Evolutionary conservation across 805 yeast species (phyloP), one percentile per base, ranked within the genome.

Genomic region (Ogataea saltuana): DNA sequence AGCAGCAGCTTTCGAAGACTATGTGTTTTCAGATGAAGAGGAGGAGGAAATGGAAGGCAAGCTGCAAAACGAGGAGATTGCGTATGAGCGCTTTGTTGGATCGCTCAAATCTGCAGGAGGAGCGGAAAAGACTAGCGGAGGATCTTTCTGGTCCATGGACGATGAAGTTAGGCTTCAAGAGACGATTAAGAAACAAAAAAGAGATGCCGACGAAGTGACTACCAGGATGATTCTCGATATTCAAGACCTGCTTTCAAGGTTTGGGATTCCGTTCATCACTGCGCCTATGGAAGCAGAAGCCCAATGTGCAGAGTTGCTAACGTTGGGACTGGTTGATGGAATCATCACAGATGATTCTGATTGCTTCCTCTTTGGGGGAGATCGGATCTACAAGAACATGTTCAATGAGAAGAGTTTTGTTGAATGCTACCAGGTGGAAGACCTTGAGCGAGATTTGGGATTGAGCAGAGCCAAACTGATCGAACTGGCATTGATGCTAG

Each of bases 241-340:
- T 15, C 97, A 93, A 64, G 96, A 89, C 49, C 69, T 93, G 31
- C 69, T 93, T 7, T 76, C 85, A 21, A 66, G 91, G 41, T 93
- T 93, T 70, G 99, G 99, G 1, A 85, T 93, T 4, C 99, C 99
- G 0, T 93, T 80, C 53, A 76, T 93, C 8, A 87, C 96, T 0
- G 97, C 99, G 0, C 99, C 99, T 1, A 88, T 88, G 90, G 99
- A 93, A 65, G 99, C 99, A 1, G 99, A 93, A 67, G 98, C 99
- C 0, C 99, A 93, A 58, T 93, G 99, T 67, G 97, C 96, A 0
- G 87, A 84, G 51, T 65, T 93, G 6, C 63, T 80, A 29, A 58
- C 64, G n/a, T 62, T 89, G 17, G 78, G 76, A 0, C 68, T 93
- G 15, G 97, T 91, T 4, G 98, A 93, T 63, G 99, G 99, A 0